Conservation (phyloP, 1,284 basidiomycete genomes). For the Filobasidium uniguttulatum region DNA sequence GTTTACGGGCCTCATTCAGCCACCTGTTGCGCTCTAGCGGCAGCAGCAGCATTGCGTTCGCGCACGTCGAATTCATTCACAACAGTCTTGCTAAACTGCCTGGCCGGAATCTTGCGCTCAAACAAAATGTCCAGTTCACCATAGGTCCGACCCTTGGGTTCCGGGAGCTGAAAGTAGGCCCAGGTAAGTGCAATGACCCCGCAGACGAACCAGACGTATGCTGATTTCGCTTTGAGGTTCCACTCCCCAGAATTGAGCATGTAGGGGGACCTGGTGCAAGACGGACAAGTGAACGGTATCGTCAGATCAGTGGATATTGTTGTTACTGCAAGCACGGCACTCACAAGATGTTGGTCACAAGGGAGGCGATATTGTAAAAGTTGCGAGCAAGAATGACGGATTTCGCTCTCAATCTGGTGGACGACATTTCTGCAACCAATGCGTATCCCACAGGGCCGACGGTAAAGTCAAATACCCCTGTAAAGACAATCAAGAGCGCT, state of each 20-base stretch:
- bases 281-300: conserved; percentile 18
- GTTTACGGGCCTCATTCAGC: no score
- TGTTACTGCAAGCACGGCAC: no score
- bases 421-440: conserved; percentile 32
- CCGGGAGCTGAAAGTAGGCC: no score
- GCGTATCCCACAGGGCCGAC: conserved; percentile 24
- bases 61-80: conserved; percentile 24
- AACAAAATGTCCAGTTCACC: conserved; percentile 36
- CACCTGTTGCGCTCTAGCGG: no score
- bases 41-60: conserved; percentile 16
- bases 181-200: conserved; percentile 20
- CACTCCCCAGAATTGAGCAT: conserved; percentile 26
- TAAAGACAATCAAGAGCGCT: conserved; percentile 23
- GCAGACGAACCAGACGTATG: conserved; percentile 35
- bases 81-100: conserved; percentile 30
- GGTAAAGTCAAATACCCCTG: conserved; percentile 10
- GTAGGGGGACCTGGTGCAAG: conserved; percentile 26
- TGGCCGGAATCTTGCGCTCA: conserved; percentile 26
- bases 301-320: no score
- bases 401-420: conserved; percentile 37
- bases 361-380: conserved; percentile 35
- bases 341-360: conserved; percentile 13
- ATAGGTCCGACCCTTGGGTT: conserved; percentile 34
- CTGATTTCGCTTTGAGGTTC: conserved; percentile 29
- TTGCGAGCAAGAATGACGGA: conserved; percentile 39